Conservation (phyloP, 2,329 filamentous ascomycete genomes). For the Elsinoe necatrix region DNA sequence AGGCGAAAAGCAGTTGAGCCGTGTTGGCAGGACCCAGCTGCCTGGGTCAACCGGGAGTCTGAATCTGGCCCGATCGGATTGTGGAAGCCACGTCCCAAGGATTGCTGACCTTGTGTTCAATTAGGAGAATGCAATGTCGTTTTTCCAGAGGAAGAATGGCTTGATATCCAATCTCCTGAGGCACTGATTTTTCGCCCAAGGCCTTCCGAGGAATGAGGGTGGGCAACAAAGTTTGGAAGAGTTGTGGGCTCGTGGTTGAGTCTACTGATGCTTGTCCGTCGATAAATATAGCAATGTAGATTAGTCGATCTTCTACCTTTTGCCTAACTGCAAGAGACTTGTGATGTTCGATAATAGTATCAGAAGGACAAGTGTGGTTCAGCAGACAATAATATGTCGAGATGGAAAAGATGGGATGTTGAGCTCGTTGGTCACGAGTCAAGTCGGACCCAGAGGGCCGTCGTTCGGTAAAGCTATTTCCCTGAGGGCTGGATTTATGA, state of each 20-base stretch:
- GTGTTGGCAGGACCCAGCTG: constrained; percentile 8
- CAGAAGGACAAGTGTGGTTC: no score
- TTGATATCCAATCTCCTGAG: constrained; percentile 9
- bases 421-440: constrained; percentile 6
- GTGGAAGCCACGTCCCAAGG: constrained; percentile 11
- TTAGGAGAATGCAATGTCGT: constrained; percentile 2
- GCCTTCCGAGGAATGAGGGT: background rate
- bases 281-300: background rate
- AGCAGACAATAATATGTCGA: background rate
- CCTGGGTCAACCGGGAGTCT: constrained; percentile 12
- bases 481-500: constrained; percentile 4
- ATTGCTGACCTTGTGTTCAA: background rate
- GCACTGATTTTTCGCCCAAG: background rate
- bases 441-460: background rate
- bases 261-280: background rate
- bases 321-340: no score
- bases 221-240: background rate
- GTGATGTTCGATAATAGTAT: no score
- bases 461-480: constrained; percentile 8
- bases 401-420: background rate
- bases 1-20: background rate
- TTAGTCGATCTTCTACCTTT: no score
- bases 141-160: background rate
- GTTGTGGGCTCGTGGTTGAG: background rate
- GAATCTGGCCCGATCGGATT: constrained; percentile 1